Conservation (phyloP, 768 basidiomycete species). For the Mycena polygramma region DNA sequence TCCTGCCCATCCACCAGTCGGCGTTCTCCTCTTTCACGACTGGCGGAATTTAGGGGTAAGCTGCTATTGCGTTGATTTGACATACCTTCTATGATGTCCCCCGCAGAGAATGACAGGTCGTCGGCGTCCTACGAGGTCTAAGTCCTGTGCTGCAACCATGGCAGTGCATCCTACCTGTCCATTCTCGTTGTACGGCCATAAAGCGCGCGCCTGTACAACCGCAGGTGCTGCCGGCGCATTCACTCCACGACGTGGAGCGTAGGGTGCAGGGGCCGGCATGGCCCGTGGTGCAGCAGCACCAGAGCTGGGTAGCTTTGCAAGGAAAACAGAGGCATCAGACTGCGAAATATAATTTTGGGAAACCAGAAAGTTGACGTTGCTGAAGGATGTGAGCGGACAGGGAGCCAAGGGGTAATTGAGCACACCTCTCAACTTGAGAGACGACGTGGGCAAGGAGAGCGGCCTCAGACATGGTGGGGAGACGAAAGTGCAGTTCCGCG, state of each 20-base stretch:
- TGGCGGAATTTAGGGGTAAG: too few species aligned
- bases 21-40: slow-evolving; percentile 83
- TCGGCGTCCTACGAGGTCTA: slow-evolving; percentile 68
- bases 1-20: slow-evolving; percentile 89
- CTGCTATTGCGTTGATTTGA: too few species aligned
- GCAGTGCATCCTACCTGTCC: slow-evolving; percentile 55
- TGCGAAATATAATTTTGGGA: slow-evolving; percentile 66
- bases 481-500: neutral
- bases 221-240: slow-evolving; percentile 40
- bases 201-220: slow-evolving; percentile 62
- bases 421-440: slow-evolving; percentile 61
- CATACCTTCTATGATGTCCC: slow-evolving; percentile 74
- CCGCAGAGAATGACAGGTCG: slow-evolving; percentile 83
- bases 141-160: slow-evolving; percentile 15
- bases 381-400: neutral
- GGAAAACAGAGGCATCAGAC: slow-evolving; percentile 62
- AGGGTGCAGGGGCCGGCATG: slow-evolving; percentile 31
- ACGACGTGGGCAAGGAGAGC: slow-evolving; percentile 73
- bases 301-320: slow-evolving; percentile 61
- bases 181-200: slow-evolving; percentile 78
- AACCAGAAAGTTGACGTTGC: slow-evolving; percentile 69
- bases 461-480: slow-evolving; percentile 37
- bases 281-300: slow-evolving; percentile 22
- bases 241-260: slow-evolving; percentile 27
- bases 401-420: too few species aligned